A percentile compares a stretch with the other conserved stretches of the same genome.
Evolutionary conservation across 208 protist species (phyloP).

Genomic region (Histomonas meleagridis): DNA sequence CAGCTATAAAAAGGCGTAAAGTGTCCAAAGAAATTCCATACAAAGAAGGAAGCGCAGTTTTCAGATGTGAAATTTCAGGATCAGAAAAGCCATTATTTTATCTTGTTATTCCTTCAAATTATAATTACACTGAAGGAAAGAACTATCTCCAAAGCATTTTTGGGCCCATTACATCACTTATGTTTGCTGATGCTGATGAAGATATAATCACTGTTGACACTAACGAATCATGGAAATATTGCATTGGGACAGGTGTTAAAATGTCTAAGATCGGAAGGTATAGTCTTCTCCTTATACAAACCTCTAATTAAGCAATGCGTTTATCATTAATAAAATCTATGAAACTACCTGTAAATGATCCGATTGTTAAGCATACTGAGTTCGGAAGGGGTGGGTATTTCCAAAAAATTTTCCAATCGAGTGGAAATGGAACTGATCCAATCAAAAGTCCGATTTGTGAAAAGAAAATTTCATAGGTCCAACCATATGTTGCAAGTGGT

Average conservation of each 20-base stretch:
- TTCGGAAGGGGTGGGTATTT: too few relatives aligned
- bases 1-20: not conserved
- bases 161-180: not conserved
- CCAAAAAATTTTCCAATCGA: too few relatives aligned
- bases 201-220: conserved; percentile 27
- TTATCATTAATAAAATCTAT: too few relatives aligned
- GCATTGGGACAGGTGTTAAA: not conserved
- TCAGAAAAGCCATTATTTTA: not conserved
- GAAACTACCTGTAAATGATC: too few relatives aligned
- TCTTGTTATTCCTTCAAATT: not conserved
- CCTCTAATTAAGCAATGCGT: not conserved
- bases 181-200: conserved; percentile 8
- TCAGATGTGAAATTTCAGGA: not conserved
- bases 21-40: not conserved
- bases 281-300: not conserved
- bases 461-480: too few relatives aligned
- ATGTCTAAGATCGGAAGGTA: conserved; percentile 25
- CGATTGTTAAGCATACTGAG: too few relatives aligned
- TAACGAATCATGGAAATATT: conserved; percentile 29
- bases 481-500: too few relatives aligned
- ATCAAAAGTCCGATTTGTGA: too few relatives aligned
- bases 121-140: not conserved
- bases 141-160: not conserved
- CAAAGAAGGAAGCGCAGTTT: not conserved
- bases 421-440: too few relatives aligned